Conservation (phyloP, 805 yeast genomes). For the Saccharomyces kudriavzevii region DNA sequence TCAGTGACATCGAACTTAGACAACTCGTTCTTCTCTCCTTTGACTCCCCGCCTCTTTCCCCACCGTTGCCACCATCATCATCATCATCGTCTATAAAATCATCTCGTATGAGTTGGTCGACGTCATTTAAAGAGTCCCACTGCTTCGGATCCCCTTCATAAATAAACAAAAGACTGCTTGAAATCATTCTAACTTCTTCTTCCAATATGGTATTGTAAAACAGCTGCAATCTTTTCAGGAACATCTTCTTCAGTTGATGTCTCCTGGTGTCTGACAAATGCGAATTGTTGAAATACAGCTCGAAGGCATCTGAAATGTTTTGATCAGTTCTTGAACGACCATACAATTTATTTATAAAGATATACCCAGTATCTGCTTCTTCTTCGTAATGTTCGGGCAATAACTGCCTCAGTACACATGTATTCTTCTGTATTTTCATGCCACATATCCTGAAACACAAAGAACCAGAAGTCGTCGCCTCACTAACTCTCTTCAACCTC, state of each 20-base stretch:
- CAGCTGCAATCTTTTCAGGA: constrained; percentile 52
- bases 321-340: constrained; percentile 53
- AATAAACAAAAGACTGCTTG: constrained; percentile 65
- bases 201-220: constrained; percentile 57
- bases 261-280: constrained; percentile 28
- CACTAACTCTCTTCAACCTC: constrained; percentile 57
- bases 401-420: background rate
- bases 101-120: constrained; percentile 35
- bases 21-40: constrained; percentile 19
- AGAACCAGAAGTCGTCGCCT: constrained; percentile 71
- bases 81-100: constrained; percentile 27
- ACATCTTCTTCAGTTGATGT: constrained; percentile 36
- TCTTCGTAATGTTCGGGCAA: constrained; percentile 7
- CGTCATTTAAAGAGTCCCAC: constrained; percentile 40
- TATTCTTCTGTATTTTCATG: constrained; percentile 47
- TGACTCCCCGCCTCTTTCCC: constrained; percentile 25
- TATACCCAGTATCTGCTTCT: constrained; percentile 36
- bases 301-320: constrained; percentile 39
- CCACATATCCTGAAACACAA: constrained; percentile 80
- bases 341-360: constrained; percentile 53
- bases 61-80: constrained; percentile 31
- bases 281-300: constrained; percentile 38
- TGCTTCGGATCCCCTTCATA: constrained; percentile 58
- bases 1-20: constrained; percentile 55
- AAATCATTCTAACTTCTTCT: constrained; percentile 55